Conservation (phyloP, 495 filamentous ascomycete genomes). For the Tetracladium marchalianum region DNA sequence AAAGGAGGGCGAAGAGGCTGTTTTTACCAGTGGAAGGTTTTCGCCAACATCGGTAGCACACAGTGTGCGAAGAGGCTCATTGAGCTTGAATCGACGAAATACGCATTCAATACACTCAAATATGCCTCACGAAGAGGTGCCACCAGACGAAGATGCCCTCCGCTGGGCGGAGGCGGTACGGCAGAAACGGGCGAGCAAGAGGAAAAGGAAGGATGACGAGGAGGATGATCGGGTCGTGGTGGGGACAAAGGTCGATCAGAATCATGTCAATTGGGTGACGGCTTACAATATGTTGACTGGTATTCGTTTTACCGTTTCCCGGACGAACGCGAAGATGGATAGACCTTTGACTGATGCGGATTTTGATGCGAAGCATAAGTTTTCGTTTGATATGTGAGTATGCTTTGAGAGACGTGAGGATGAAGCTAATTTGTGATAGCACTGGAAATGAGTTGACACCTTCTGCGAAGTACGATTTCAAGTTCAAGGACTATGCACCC, state of each 20-base stretch:
- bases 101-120: constrained; percentile 84
- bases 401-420: background rate
- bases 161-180: constrained; percentile 89
- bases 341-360: constrained; percentile 78
- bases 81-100: constrained; percentile 66
- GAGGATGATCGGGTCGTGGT: constrained; percentile 91
- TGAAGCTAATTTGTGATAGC: constrained; percentile 31
- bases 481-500: constrained; percentile 99
- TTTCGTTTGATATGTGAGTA: constrained; percentile 83
- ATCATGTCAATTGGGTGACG: constrained; percentile 94
- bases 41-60: constrained; percentile 56
- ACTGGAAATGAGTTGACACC: constrained; percentile 96
- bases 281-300: constrained; percentile 99
- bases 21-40: constrained; percentile 65
- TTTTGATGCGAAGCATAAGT: constrained; percentile 89
- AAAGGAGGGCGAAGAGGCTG: constrained; percentile 51
- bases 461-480: constrained; percentile 99
- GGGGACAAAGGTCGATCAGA: constrained; percentile 96
- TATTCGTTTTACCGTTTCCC: constrained; percentile 91
- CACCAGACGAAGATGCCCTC: constrained; percentile 80
- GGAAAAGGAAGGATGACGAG: constrained; percentile 74
- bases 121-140: constrained; percentile 68
- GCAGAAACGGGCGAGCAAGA: constrained; percentile 77
- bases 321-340: constrained; percentile 95
- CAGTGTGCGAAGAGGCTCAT: constrained; percentile 63